A percentile compares a stretch with the other conserved stretches of the same genome.
Evolutionary conservation across 768 basidiomycete species (phyloP).

Genomic region (Kwoniella dejecticola): DNA sequence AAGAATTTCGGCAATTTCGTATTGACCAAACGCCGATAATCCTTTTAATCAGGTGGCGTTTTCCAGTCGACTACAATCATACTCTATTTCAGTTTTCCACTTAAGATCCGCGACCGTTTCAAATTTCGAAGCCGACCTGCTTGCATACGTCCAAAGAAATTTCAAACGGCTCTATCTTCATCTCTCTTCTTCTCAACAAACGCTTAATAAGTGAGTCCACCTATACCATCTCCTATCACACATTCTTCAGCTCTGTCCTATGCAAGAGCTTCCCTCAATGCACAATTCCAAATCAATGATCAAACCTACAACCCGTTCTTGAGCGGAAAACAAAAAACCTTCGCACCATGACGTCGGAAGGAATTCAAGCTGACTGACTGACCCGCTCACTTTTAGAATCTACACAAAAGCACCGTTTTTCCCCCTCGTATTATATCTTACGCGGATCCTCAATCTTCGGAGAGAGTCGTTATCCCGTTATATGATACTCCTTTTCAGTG

Average conservation of each 20-base stretch:
- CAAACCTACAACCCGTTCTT: too few species aligned
- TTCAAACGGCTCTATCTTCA: background rate
- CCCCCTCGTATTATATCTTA: slow-evolving; percentile 5
- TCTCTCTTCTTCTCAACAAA: slow-evolving; percentile 32
- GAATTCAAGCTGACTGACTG: background rate
- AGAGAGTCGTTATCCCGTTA: slow-evolving; percentile 21
- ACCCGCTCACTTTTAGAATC: background rate
- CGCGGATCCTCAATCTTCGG: slow-evolving; percentile 22
- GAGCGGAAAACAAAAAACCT: too few species aligned
- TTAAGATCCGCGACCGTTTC: background rate
- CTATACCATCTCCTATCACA: background rate
- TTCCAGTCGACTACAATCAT: background rate
- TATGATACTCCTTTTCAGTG: slow-evolving; percentile 13
- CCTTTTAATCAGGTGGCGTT: background rate
- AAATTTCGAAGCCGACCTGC: background rate
- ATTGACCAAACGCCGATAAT: slow-evolving; percentile 16
- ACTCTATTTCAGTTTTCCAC: background rate
- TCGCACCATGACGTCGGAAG: too few species aligned
- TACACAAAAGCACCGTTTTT: slow-evolving; percentile 42
- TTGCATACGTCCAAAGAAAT: background rate
- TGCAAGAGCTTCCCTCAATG: background rate
- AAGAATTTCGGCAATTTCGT: slow-evolving; percentile 21
- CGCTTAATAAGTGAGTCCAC: slow-evolving; percentile 28
- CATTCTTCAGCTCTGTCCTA: slow-evolving; percentile 2
- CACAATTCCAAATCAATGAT: too few species aligned